Evolutionary conservation across 768 basidiomycete genomes (phyloP).

Genomic region (Grammothele lineata): DNA sequence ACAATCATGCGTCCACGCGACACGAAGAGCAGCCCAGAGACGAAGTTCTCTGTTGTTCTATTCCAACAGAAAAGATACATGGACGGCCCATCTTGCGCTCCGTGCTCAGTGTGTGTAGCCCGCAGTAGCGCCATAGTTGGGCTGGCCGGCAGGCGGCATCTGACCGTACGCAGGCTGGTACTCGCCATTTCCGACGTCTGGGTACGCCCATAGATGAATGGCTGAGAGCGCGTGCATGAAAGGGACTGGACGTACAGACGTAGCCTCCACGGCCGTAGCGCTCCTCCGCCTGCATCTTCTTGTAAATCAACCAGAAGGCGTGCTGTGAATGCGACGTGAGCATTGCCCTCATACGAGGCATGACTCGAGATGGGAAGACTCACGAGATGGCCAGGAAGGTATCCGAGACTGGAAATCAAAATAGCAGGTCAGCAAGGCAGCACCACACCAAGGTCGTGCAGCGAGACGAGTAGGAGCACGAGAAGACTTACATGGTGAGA

Average conservation of each 20-base stretch:
- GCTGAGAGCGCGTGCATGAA: too few relatives aligned
- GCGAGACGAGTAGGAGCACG: too few relatives aligned
- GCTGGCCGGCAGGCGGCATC: background rate
- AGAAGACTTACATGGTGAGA: conserved; percentile 61
- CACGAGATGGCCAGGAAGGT: conserved; percentile 61
- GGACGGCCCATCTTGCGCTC: too few relatives aligned
- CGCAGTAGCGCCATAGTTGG: conserved; percentile 28
- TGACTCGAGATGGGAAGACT: conserved; percentile 15
- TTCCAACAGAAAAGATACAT: too few relatives aligned
- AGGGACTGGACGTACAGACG: conserved; percentile 49
- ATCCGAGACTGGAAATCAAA: conserved; percentile 55
- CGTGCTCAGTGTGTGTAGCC: too few relatives aligned
- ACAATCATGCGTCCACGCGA: too few relatives aligned
- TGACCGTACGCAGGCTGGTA: conserved; percentile 24
- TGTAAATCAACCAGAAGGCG: conserved; percentile 89
- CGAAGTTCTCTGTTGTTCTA: too few relatives aligned
- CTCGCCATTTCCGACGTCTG: conserved; percentile 29
- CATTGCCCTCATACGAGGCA: background rate
- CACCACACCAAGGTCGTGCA: too few relatives aligned
- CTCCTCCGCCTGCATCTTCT: conserved; percentile 85
- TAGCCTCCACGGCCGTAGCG: conserved; percentile 74
- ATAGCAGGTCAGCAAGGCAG: conserved; percentile 6
- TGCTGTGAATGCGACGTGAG: conserved; percentile 37
- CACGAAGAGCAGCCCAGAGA: too few relatives aligned
- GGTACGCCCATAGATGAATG: too few relatives aligned